phyloP scores from a whole-genome alignment of 768 basidiomycete species.

The Tulasnella sp. region DNA sequence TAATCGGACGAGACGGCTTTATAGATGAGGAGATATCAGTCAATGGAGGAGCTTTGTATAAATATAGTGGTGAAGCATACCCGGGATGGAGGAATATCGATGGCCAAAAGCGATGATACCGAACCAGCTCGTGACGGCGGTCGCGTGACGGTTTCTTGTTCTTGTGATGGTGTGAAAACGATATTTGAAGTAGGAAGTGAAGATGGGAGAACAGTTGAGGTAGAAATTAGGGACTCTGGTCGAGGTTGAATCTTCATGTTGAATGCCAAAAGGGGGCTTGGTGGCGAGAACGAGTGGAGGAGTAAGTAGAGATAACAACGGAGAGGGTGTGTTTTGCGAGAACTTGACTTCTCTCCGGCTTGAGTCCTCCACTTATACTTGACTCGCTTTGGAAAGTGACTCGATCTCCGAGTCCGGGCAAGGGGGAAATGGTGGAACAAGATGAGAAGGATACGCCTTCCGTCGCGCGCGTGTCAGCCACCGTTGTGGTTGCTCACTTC shows the following conservation, averaged over 20 bases:
- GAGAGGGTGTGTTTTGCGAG: background rate
- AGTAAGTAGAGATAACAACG: background rate
- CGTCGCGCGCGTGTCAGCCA: background rate
- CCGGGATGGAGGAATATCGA: background rate
- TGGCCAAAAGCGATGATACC: background rate
- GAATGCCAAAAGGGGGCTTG: background rate
- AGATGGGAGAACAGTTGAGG: background rate
- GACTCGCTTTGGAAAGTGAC: background rate
- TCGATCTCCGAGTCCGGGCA: background rate
- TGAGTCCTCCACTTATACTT: background rate
- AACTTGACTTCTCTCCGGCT: background rate
- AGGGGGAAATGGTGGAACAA: background rate
- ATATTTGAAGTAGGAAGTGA: background rate
- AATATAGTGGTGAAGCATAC: background rate
- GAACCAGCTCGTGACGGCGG: background rate
- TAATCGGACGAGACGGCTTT: background rate
- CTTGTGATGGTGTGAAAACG: background rate
- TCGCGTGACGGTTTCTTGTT: background rate
- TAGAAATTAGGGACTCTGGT: background rate
- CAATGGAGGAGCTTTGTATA: background rate
- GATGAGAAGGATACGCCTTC: background rate
- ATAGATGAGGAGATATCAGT: background rate
- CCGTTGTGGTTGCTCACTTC: background rate
- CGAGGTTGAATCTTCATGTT: background rate
- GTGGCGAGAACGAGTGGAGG: background rate